A percentile compares a stretch with the other conserved stretches of the same genome.
These are phyloP conservation scores for Cyclotella baltica DNA, from an alignment of 108 stramenopile genomes.

Conservation along the genomic window DNA sequence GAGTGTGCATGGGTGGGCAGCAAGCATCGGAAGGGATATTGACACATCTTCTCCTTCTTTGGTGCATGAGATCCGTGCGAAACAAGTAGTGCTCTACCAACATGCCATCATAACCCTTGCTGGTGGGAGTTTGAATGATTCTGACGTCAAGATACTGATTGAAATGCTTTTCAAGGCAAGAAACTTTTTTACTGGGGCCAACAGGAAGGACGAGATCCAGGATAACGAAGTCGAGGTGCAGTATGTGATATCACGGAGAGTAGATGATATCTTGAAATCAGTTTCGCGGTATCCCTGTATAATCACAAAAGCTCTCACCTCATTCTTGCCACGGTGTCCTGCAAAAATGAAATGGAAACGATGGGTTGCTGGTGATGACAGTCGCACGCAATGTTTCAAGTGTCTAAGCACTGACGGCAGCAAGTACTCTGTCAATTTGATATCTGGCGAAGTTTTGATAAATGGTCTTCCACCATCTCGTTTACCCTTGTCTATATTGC, in stretches of 20 bases:
- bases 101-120: conserved; percentile 25
- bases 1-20: conserved; percentile 25
- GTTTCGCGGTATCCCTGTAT: not conserved
- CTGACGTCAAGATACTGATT: conserved; percentile 21
- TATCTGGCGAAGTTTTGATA: conserved; percentile 60
- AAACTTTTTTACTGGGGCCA: conserved; percentile 29
- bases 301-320: conserved; percentile 20
- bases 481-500: conserved; percentile 46
- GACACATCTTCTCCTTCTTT: conserved; percentile 18
- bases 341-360: conserved; percentile 19
- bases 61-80: conserved; percentile 2
- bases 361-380: conserved; percentile 7
- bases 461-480: conserved; percentile 59
- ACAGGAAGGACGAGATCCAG: conserved; percentile 16
- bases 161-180: conserved; percentile 28
- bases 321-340: conserved; percentile 24
- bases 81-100: conserved; percentile 28
- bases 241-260: conserved; percentile 3
- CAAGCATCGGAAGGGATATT: conserved; percentile 12
- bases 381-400: conserved; percentile 46
- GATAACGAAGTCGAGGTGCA: conserved; percentile 11
- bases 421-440: conserved; percentile 51
- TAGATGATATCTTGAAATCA: conserved; percentile 11
- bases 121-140: conserved; percentile 21
- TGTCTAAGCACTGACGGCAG: conserved; percentile 33